Evolutionary conservation across 1,284 basidiomycete genomes (phyloP).

Genomic region (Veloporphyrellus conicus): DNA sequence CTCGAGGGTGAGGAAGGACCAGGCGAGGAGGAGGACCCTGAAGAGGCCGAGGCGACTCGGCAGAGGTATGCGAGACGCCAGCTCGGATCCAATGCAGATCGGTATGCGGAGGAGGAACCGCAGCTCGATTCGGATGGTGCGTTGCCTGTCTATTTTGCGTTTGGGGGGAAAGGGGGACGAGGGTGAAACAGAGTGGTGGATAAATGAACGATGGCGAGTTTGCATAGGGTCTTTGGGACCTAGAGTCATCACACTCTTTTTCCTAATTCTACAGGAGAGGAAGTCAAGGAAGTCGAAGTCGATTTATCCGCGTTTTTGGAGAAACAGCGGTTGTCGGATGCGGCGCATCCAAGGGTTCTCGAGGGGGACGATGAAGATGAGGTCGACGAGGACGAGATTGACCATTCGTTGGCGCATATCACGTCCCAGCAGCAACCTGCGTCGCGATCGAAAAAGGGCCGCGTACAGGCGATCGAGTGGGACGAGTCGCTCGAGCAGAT

Average conservation of each 20-base stretch:
- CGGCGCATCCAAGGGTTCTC: background rate
- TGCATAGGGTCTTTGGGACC: background rate
- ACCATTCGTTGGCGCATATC: conserved; percentile 53
- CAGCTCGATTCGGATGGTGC: conserved; percentile 63
- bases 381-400: conserved; percentile 60
- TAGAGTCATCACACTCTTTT: background rate
- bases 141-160: background rate
- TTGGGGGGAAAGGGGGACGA: background rate
- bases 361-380: conserved; percentile 14
- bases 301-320: conserved; percentile 65
- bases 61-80: conserved; percentile 53
- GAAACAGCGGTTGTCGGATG: conserved; percentile 50
- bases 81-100: conserved; percentile 63
- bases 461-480: conserved; percentile 61
- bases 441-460: conserved; percentile 51
- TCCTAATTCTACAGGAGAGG: conserved; percentile 49
- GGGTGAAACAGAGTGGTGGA: too few species aligned
- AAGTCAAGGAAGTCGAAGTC: conserved; percentile 64
- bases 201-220: background rate
- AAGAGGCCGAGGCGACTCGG: conserved; percentile 46
- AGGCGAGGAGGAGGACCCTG: conserved; percentile 36
- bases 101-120: conserved; percentile 63
- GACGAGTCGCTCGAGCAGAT: conserved; percentile 59
- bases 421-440: conserved; percentile 29
- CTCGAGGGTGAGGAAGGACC: conserved; percentile 51